Conservation (phyloP, 1,284 basidiomycete genomes). For the Puccinia triticina region DNA sequence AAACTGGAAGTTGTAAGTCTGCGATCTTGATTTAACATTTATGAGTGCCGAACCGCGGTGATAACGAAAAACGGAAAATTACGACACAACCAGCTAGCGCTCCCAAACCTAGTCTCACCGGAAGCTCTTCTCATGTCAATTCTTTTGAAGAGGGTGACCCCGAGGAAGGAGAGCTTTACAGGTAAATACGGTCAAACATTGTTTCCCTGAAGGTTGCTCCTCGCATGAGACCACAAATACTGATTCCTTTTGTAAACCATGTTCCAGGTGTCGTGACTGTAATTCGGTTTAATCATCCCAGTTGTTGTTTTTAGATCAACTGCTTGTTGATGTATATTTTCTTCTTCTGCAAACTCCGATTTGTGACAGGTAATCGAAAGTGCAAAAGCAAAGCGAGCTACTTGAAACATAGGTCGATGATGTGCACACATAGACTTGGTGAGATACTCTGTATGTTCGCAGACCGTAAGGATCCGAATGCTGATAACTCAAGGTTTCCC, state of each 20-base stretch:
- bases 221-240: neutral
- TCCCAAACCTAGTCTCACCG: neutral
- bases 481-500: neutral
- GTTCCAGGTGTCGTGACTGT: constrained; percentile 33
- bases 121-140: neutral
- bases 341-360: neutral
- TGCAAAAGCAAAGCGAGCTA: constrained; percentile 45
- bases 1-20: constrained; percentile 12
- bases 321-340: neutral
- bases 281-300: neutral
- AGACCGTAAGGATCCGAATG: no score
- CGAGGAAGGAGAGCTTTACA: constrained; percentile 6
- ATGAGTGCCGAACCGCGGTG: neutral
- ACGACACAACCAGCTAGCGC: neutral
- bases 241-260: neutral
- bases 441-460: neutral
- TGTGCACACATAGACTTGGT: constrained; percentile 38
- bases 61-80: neutral
- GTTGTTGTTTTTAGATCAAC: neutral
- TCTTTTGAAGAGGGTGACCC: neutral
- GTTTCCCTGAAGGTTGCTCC: neutral
- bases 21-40: neutral
- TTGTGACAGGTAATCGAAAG: constrained; percentile 31
- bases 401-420: constrained; percentile 31
- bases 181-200: neutral